A percentile compares a stretch with the other conserved stretches of the same genome.
These are phyloP conservation scores for Apiospora rasikravindrae DNA, from an alignment of 2,329 filamentous ascomycete genomes.

Conservation along the genomic window DNA sequence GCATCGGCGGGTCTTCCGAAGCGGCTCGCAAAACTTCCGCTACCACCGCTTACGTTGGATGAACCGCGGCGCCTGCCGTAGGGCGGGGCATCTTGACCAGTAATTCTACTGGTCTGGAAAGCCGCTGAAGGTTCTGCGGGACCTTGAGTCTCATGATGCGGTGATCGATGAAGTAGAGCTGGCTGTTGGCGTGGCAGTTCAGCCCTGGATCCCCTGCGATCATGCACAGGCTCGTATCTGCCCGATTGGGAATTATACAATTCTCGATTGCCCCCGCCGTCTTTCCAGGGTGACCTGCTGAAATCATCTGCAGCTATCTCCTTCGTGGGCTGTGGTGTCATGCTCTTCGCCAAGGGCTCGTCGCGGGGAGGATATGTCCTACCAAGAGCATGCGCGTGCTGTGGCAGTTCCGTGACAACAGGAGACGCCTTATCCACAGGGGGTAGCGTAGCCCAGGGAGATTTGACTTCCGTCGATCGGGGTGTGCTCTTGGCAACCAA, in stretches of 20 bases:
- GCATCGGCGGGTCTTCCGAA: conserved; percentile 51
- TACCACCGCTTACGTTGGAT: conserved; percentile 89
- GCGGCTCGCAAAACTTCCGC: conserved; percentile 70
- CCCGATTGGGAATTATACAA: conserved; percentile 96
- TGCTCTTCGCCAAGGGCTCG: conserved; percentile 42
- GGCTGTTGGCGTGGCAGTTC: conserved; percentile 74
- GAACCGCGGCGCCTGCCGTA: conserved; percentile 83
- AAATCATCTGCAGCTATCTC: conserved; percentile 96
- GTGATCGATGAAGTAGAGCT: conserved; percentile 77
- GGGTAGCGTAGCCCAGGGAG: conserved; percentile 88
- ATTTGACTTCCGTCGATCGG: conserved; percentile 76
- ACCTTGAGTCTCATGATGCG: conserved; percentile 63
- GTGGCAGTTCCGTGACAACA: conserved; percentile 57
- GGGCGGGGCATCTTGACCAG: conserved; percentile 62
- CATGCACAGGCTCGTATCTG: conserved; percentile 85
- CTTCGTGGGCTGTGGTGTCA: conserved; percentile 63
- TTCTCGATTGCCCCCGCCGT: conserved; percentile 73
- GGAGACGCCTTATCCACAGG: conserved; percentile 83
- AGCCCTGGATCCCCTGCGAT: conserved; percentile 74
- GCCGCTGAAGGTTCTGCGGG: conserved; percentile 84
- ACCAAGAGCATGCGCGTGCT: conserved; percentile 30
- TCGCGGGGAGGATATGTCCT: conserved; percentile 58
- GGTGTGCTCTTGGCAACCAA: conserved; percentile 74
- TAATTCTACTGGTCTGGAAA: conserved; percentile 79
- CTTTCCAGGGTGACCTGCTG: conserved; percentile 80